A percentile compares a stretch with the other conserved stretches of the same genome.
phyloP scores from a whole-genome alignment of 2,329 filamentous ascomycete genomes.

The Byssoonygena ceratinophila region DNA sequence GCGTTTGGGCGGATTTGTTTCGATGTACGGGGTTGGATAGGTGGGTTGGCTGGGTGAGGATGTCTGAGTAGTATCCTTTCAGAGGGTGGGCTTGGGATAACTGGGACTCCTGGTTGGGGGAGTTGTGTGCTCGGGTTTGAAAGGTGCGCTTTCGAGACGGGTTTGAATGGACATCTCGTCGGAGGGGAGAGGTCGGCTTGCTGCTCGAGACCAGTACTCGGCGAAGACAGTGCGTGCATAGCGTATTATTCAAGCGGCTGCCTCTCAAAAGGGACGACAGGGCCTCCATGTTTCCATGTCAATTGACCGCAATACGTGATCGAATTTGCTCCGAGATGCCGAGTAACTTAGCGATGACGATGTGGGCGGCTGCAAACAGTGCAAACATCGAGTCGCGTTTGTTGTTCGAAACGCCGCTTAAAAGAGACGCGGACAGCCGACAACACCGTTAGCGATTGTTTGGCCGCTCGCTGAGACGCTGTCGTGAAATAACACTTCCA shows the following conservation, averaged over 20 bases:
- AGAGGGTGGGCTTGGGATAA: conserved; percentile 31
- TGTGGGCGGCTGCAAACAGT: conserved; percentile 25
- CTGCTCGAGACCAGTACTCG: background rate
- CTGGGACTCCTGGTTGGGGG: background rate
- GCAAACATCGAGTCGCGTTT: conserved; percentile 24
- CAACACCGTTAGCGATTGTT: background rate
- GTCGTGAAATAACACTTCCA: background rate
- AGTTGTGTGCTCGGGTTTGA: conserved; percentile 1
- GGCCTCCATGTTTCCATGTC: conserved; percentile 10
- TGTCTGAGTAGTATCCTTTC: conserved; percentile 37
- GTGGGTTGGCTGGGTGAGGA: conserved; percentile 27
- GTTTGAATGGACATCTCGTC: background rate
- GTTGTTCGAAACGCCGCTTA: conserved; percentile 8
- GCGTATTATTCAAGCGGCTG: background rate
- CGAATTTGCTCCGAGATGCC: background rate
- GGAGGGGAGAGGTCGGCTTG: background rate
- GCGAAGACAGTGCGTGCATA: conserved; percentile 10
- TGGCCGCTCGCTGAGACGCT: background rate
- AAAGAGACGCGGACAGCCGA: background rate
- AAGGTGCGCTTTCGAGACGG: conserved; percentile 1
- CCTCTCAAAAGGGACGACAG: conserved; percentile 3
- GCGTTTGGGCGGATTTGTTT: conserved; percentile 15
- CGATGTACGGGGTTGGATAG: conserved; percentile 3
- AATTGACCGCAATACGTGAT: background rate
- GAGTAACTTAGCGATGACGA: background rate